Evolutionary conservation across 495 filamentous ascomycete genomes (phyloP).

Genomic region (Geopyxis carbonaria): DNA sequence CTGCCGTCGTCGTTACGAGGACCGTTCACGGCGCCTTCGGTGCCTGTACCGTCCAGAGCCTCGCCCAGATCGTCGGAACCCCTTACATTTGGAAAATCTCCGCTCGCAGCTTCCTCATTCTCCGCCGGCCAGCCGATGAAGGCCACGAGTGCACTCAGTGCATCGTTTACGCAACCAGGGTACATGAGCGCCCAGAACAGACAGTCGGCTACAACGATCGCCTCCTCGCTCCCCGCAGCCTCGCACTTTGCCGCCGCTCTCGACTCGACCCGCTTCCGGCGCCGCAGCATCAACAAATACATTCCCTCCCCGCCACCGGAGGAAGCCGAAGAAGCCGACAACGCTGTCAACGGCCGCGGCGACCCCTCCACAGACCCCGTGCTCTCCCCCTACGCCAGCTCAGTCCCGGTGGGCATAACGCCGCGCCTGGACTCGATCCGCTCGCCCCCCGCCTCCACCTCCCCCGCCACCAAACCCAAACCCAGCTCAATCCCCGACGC

Average conservation of each 20-base stretch:
- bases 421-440: slow-evolving; percentile 13
- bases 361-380: slow-evolving; percentile 10
- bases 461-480: slow-evolving; percentile 7
- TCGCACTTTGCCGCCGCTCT: slow-evolving; percentile 6
- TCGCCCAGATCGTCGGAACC: slow-evolving; percentile 4
- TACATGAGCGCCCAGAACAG: not conserved
- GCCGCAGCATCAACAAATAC: slow-evolving; percentile 23
- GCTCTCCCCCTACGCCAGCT: slow-evolving; percentile 16
- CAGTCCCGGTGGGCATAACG: slow-evolving; percentile 18
- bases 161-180: slow-evolving; percentile 1
- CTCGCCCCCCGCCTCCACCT: slow-evolving; percentile 16
- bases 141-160: not conserved
- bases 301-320: slow-evolving; percentile 13
- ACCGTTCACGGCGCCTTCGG: not conserved
- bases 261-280: slow-evolving; percentile 11
- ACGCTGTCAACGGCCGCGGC: no score
- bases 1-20: not conserved
- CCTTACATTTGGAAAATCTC: slow-evolving; percentile 20
- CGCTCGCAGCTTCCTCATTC: not conserved
- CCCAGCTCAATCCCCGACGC: slow-evolving; percentile 6
- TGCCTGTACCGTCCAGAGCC: not conserved
- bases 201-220: slow-evolving; percentile 2
- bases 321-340: slow-evolving; percentile 13
- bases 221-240: slow-evolving; percentile 16
- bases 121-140: no score